Conservation (phyloP, 1,139 yeast species). For the Diutina catenulata region DNA sequence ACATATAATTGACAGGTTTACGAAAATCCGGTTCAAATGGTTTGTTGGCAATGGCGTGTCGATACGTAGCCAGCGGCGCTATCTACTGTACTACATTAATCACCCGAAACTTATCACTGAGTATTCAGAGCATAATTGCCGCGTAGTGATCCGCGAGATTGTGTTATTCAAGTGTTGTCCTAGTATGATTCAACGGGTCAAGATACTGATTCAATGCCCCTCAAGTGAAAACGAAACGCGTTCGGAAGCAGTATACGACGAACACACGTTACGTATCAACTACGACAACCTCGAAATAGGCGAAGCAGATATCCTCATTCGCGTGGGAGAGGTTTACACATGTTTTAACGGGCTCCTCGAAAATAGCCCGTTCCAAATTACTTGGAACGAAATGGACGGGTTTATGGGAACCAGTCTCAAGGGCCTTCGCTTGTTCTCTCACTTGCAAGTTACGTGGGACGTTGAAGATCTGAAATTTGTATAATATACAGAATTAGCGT, state of each 20-base stretch:
- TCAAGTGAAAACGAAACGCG: too few relatives aligned
- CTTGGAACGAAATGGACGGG: slow-evolving; percentile 1
- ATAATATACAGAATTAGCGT: too few relatives aligned
- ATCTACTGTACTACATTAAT: background rate
- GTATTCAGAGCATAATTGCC: background rate
- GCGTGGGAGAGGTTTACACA: background rate
- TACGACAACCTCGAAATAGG: background rate
- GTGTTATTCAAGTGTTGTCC: background rate
- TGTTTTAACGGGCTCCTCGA: background rate
- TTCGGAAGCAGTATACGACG: too few relatives aligned
- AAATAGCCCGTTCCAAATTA: background rate
- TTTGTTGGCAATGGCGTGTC: slow-evolving; percentile 3
- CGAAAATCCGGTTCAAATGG: background rate
- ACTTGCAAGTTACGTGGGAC: background rate
- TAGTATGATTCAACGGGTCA: background rate
- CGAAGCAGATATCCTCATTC: background rate
- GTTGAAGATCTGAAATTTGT: too few relatives aligned
- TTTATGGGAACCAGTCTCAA: background rate
- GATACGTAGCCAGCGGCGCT: background rate
- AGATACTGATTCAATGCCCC: too few relatives aligned
- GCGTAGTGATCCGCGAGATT: background rate
- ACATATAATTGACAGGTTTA: background rate
- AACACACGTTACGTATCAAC: too few relatives aligned
- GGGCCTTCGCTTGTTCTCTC: background rate
- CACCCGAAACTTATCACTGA: background rate